A percentile compares a stretch with the other conserved stretches of the same genome.
Conservation (phyloP, 139 green algal genomes). For the Tetradesmus obliquus region DNA sequence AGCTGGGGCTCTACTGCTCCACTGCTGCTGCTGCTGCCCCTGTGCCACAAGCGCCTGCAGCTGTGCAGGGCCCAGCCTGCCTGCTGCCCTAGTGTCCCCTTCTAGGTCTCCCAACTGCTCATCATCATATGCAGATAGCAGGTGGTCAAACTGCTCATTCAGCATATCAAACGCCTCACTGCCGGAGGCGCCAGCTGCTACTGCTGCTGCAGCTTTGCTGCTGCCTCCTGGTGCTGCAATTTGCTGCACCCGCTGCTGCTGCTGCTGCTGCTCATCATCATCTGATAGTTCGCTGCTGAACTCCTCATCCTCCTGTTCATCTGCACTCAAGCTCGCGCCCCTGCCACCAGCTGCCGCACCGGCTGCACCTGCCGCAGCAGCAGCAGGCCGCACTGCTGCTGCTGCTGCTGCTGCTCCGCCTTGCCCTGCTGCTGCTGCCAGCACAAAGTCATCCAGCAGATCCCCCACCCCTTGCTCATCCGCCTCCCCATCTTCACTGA, state of each 20-base stretch:
- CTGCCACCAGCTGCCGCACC: background rate
- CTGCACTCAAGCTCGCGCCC: background rate
- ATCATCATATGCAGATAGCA: conserved; percentile 46
- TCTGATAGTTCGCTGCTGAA: conserved; percentile 34
- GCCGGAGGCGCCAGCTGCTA: background rate
- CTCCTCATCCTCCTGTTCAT: conserved; percentile 7
- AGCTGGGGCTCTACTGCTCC: background rate
- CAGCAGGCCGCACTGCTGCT: background rate
- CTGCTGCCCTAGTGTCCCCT: conserved; percentile 27
- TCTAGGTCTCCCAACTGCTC: conserved; percentile 39
- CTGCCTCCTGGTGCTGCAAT: background rate
- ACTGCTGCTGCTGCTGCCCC: background rate
- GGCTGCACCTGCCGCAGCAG: conserved; percentile 18
- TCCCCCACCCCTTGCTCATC: conserved; percentile 31
- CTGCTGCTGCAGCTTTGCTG: conserved; percentile 26
- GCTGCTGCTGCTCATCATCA: conserved; percentile 30
- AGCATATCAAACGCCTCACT: conserved; percentile 22
- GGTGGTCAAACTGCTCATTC: conserved; percentile 48
- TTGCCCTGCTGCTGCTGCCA: conserved; percentile 18
- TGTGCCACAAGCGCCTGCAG: background rate
- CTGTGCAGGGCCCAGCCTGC: background rate
- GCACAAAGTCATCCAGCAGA: conserved; percentile 45
- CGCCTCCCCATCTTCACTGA: conserved; percentile 12
- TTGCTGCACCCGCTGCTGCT: conserved; percentile 16
- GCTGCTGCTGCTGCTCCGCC: background rate